A percentile compares a stretch with the other conserved stretches of the same genome.
phyloP scores from a whole-genome alignment of 139 green algal species.

The Trebouxia sp. region DNA sequence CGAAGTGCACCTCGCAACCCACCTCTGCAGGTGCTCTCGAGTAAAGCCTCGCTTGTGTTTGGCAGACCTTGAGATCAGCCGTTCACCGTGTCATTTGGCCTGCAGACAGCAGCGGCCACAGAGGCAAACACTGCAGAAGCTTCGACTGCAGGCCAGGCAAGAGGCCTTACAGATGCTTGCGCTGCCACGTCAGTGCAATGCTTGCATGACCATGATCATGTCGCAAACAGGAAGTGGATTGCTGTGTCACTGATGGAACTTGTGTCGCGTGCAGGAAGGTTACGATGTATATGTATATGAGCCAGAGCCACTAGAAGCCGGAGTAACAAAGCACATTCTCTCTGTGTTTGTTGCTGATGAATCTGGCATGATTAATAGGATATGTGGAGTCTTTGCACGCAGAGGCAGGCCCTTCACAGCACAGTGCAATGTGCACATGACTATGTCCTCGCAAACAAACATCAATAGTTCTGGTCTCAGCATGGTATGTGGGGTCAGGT shows the following conservation, averaged over 20 bases:
- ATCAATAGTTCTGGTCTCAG: too few species aligned
- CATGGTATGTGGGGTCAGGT: too few species aligned
- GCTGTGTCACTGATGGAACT: too few species aligned
- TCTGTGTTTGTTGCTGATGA: conserved; percentile 97
- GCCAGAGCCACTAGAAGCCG: conserved; percentile 74
- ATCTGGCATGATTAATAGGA: conserved; percentile 96
- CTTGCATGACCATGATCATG: too few species aligned
- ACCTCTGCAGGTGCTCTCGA: too few species aligned
- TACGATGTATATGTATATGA: conserved; percentile 60
- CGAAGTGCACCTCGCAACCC: too few species aligned
- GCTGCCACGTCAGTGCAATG: too few species aligned
- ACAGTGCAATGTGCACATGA: not conserved
- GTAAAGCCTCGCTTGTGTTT: too few species aligned
- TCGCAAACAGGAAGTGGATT: not conserved
- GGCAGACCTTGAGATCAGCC: too few species aligned
- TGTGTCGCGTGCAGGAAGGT: not conserved
- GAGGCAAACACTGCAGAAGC: conserved; percentile 5
- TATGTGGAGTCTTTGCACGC: conserved; percentile 94
- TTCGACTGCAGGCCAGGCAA: not conserved
- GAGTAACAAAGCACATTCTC: conserved; percentile 90
- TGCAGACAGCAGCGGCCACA: not conserved
- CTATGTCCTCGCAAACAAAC: too few species aligned
- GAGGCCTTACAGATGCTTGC: too few species aligned
- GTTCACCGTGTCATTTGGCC: too few species aligned
- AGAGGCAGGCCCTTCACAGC: conserved; percentile 49